phyloP scores from a whole-genome alignment of 352 stramenopile species.

The Globisporangium yorkense region DNA sequence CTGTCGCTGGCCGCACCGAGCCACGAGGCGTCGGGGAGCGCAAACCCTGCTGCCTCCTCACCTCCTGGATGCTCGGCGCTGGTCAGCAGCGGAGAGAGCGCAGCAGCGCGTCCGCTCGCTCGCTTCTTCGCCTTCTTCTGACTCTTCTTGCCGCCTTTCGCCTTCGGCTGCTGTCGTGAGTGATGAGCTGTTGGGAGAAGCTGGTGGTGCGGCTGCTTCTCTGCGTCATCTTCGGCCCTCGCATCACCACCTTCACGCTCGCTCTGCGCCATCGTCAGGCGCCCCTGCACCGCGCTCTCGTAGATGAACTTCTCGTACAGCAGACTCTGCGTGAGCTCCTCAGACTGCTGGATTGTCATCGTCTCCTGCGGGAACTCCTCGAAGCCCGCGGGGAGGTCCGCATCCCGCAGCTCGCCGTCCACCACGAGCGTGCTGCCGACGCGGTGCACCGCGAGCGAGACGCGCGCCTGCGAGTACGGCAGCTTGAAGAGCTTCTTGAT shows the following conservation, averaged over 20 bases:
- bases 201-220: slow-evolving; percentile 1
- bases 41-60: neutral
- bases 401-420: slow-evolving; percentile 68
- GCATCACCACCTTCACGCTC: neutral
- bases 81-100: neutral
- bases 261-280: slow-evolving; percentile 13
- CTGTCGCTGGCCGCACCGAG: neutral
- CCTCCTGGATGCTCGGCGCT: neutral
- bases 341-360: slow-evolving; percentile 46
- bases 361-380: slow-evolving; percentile 49
- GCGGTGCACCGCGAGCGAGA: slow-evolving; percentile 80
- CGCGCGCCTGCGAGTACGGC: slow-evolving; percentile 67
- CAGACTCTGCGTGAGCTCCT: slow-evolving; percentile 31
- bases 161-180: neutral
- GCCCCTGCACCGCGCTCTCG: slow-evolving; percentile 49
- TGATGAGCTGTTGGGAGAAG: neutral
- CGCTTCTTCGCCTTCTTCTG: slow-evolving; percentile 28
- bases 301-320: slow-evolving; percentile 88
- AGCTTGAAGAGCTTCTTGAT: slow-evolving; percentile 87
- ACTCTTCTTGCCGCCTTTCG: slow-evolving; percentile 23
- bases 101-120: neutral
- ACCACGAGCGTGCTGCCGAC: slow-evolving; percentile 77
- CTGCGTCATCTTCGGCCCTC: neutral
- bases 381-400: slow-evolving; percentile 64
- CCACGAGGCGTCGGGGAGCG: neutral